These are phyloP conservation scores for Boletus sp. DNA, from an alignment of 1,284 basidiomycete genomes.

Conservation along the genomic window DNA sequence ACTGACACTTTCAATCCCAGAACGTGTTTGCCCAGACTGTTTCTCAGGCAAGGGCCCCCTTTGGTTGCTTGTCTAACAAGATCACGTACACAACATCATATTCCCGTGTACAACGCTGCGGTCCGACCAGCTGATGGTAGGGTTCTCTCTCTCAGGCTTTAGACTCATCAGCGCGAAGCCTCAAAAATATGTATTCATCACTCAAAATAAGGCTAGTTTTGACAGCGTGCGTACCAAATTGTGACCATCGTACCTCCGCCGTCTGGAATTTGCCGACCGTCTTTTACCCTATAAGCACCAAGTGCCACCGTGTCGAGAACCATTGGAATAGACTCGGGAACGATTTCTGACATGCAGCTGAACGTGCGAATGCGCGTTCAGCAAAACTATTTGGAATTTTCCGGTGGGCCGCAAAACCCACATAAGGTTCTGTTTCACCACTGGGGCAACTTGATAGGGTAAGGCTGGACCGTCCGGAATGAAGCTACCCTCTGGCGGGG, in stretches of 20 bases:
- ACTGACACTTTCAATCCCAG: slow-evolving; percentile 9
- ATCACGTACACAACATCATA: slow-evolving; percentile 28
- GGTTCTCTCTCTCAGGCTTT: slow-evolving; percentile 27
- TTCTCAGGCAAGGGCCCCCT: slow-evolving; percentile 28
- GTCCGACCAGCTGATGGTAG: slow-evolving; percentile 9
- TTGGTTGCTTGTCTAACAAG: slow-evolving; percentile 15
- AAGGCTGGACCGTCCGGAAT: slow-evolving; percentile 4
- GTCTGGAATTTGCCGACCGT: slow-evolving; percentile 16
- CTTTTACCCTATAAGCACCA: slow-evolving; percentile 3
- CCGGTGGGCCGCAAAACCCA: slow-evolving; percentile 6
- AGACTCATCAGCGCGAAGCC: slow-evolving; percentile 15
- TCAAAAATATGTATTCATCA: slow-evolving; percentile 8
- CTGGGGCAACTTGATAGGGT: slow-evolving; percentile 5
- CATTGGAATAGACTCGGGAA: slow-evolving; percentile 8
- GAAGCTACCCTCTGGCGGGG: not conserved
- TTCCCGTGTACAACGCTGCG: slow-evolving; percentile 11
- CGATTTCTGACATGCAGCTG: slow-evolving; percentile 7
- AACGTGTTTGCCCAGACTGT: not conserved
- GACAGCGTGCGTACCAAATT: slow-evolving; percentile 24
- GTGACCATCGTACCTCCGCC: slow-evolving; percentile 15
- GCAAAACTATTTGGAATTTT: not conserved
- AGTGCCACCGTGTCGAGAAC: slow-evolving; percentile 13
- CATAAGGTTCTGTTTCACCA: slow-evolving; percentile 16
- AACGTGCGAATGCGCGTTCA: slow-evolving; percentile 12
- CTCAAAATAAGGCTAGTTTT: slow-evolving; percentile 13